Conservation (phyloP, 2,329 filamentous ascomycete species). For the Sphaerulina musiva region DNA sequence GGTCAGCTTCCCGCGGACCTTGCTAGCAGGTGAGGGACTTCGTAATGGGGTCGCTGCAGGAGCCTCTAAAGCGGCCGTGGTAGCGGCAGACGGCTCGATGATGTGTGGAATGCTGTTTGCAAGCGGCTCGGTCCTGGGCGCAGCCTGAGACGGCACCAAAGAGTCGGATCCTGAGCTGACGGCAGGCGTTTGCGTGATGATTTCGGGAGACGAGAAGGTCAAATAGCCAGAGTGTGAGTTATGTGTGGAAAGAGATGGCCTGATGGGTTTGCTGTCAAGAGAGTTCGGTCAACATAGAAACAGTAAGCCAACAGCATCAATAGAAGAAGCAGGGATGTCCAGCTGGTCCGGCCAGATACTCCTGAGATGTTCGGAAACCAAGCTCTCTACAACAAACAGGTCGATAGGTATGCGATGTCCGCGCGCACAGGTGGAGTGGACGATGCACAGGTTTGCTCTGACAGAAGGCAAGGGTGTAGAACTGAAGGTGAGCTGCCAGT, state of each 20-base stretch:
- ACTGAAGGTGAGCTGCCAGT: neutral
- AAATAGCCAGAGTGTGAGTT: constrained; percentile 46
- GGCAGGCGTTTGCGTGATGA: constrained; percentile 25
- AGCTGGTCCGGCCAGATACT: neutral
- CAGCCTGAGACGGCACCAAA: constrained; percentile 12
- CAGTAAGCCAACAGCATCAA: constrained; percentile 1
- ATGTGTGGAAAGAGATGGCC: constrained; percentile 38
- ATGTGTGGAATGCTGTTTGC: constrained; percentile 32
- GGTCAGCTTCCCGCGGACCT: constrained; percentile 65
- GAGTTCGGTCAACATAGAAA: constrained; percentile 5
- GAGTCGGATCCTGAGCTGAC: neutral
- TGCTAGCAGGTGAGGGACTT: constrained; percentile 63
- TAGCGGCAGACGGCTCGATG: constrained; percentile 24
- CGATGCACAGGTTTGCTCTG: neutral
- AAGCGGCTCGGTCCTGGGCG: constrained; percentile 31
- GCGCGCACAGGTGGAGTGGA: neutral
- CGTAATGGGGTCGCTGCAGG: constrained; percentile 41
- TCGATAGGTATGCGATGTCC: neutral
- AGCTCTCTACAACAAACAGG: neutral
- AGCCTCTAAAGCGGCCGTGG: constrained; percentile 16
- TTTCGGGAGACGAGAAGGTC: constrained; percentile 45
- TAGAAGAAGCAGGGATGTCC: constrained; percentile 6
- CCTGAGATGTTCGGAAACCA: neutral
- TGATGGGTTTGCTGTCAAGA: constrained; percentile 20
- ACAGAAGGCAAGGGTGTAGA: neutral